Percentiles rank a stretch among this genome's conserved stretches.
Evolutionary conservation across 2,329 filamentous ascomycete species (phyloP).

Genomic region (Curvularia sp.): DNA sequence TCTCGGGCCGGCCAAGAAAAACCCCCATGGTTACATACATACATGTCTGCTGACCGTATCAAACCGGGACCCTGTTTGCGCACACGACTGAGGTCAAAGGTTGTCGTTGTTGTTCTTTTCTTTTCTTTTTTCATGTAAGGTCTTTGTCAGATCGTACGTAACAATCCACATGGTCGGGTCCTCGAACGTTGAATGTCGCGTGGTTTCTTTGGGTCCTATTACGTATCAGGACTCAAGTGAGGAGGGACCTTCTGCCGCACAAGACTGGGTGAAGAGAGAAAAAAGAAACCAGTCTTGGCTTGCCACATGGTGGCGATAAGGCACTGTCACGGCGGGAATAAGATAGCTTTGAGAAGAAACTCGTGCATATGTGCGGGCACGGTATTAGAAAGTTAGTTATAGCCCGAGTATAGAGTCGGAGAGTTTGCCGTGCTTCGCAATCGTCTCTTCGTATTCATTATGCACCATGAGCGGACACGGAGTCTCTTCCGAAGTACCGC

Average conservation of each 20-base stretch:
- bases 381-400: neutral
- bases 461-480: neutral
- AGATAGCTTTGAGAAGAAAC: neutral
- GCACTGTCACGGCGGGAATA: neutral
- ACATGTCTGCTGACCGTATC: neutral
- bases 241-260: neutral
- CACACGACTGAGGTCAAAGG: neutral
- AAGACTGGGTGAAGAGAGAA: neutral
- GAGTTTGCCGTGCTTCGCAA: neutral
- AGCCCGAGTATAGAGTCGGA: slow-evolving; percentile 1
- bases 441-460: neutral
- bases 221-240: neutral
- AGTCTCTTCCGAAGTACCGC: neutral
- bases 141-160: neutral
- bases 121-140: neutral
- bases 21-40: neutral
- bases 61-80: neutral
- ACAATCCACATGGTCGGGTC: neutral
- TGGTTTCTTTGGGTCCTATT: neutral
- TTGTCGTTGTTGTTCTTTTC: neutral
- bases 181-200: neutral
- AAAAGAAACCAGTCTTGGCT: neutral
- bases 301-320: neutral
- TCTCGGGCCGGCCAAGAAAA: neutral
- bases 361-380: neutral